Conservation (phyloP, 1,284 basidiomycete species). For the Ustilago lituana region DNA sequence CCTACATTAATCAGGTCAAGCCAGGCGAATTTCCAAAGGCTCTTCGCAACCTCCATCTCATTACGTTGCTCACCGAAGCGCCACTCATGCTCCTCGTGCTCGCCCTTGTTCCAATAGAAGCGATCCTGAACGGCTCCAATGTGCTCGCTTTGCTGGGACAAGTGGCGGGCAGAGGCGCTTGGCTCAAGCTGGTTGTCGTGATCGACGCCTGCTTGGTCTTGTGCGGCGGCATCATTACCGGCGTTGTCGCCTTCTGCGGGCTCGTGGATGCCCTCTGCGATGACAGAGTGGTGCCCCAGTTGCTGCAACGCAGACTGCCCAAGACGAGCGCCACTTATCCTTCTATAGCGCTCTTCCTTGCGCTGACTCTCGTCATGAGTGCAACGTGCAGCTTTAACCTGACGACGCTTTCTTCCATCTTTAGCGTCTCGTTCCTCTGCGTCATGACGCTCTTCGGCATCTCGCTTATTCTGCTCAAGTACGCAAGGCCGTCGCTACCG, state of each 20-base stretch:
- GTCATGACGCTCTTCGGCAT: constrained; percentile 76
- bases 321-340: constrained; percentile 72
- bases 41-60: constrained; percentile 48
- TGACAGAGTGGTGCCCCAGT: constrained; percentile 73
- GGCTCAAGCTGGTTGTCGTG: constrained; percentile 50
- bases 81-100: constrained; percentile 52
- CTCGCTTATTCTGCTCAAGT: constrained; percentile 74
- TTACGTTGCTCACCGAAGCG: constrained; percentile 46
- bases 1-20: constrained; percentile 52
- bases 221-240: constrained; percentile 56
- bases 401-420: constrained; percentile 48
- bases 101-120: constrained; percentile 37
- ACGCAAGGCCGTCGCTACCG: constrained; percentile 74
- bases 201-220: constrained; percentile 53
- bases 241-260: constrained; percentile 44
- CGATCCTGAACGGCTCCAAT: constrained; percentile 39
- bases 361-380: constrained; percentile 73
- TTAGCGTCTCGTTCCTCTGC: constrained; percentile 73
- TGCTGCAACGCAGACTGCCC: constrained; percentile 72
- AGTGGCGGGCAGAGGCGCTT: constrained; percentile 32
- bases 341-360: constrained; percentile 72
- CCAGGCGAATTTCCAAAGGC: constrained; percentile 46
- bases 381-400: constrained; percentile 73
- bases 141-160: constrained; percentile 43
- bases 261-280: constrained; percentile 44